A percentile compares a stretch with the other conserved stretches of the same genome.
These are phyloP conservation scores for Streptanthus diversifolius DNA, from an alignment of 345 rosid species.

Conservation along the genomic window DNA sequence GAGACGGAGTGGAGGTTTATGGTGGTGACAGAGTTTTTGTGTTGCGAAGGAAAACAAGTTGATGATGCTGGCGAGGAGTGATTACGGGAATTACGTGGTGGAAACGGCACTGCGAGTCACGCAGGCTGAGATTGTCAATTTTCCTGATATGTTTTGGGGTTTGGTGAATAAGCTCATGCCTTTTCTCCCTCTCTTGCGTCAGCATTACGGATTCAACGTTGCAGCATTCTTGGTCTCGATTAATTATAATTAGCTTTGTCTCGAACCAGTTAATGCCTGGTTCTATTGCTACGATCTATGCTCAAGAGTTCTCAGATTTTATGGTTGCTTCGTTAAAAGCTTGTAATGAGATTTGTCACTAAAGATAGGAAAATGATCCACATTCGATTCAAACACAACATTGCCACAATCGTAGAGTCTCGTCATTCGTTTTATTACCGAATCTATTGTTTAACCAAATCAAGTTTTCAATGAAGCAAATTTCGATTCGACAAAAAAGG, in stretches of 20 bases:
- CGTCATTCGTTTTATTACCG: too few relatives aligned
- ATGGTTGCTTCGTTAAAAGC: not conserved
- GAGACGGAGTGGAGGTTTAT: too few relatives aligned
- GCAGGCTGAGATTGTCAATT: not conserved
- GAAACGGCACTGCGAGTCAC: not conserved
- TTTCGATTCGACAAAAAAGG: too few relatives aligned
- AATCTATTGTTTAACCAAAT: too few relatives aligned
- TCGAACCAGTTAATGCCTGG: not conserved
- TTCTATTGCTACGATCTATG: not conserved
- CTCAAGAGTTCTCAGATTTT: not conserved
- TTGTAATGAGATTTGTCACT: not conserved
- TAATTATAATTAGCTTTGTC: not conserved
- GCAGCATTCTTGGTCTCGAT: not conserved
- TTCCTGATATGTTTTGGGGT: not conserved
- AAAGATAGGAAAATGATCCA: not conserved
- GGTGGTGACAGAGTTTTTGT: too few relatives aligned
- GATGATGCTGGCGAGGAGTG: too few relatives aligned
- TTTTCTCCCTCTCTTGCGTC: not conserved
- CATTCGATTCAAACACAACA: too few relatives aligned
- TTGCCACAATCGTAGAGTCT: too few relatives aligned
- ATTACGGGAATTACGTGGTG: constrained; percentile 22
- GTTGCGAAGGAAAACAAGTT: too few relatives aligned
- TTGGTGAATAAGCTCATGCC: constrained; percentile 5
- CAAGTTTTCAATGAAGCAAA: too few relatives aligned
- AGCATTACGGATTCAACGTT: not conserved